Evolutionary conservation across 2,329 filamentous ascomycete species (phyloP).

Genomic region (Mycogone perniciosa): DNA sequence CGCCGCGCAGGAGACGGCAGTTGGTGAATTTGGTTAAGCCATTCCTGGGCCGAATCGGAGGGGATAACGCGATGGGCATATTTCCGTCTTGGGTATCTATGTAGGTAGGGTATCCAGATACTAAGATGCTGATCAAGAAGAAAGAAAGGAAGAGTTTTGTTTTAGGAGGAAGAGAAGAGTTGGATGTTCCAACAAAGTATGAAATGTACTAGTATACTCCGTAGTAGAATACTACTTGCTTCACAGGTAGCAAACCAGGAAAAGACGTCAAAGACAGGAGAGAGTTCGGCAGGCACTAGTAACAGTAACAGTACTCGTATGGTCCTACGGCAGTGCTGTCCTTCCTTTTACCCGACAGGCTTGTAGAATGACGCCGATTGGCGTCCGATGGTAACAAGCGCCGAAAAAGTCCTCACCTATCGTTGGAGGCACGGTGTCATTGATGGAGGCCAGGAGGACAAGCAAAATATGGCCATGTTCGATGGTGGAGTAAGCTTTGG

Average conservation of each 20-base stretch:
- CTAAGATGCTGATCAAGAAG: constrained; percentile 2
- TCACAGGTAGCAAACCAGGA: neutral
- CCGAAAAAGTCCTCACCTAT: constrained; percentile 11
- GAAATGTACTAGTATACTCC: constrained; percentile 6
- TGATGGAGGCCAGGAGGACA: neutral
- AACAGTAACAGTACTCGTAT: neutral
- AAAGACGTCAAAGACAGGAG: constrained; percentile 4
- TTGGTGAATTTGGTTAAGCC: constrained; percentile 84
- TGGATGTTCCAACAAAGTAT: constrained; percentile 2
- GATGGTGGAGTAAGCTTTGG: constrained; percentile 1
- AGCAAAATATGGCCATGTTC: neutral
- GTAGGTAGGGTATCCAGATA: neutral
- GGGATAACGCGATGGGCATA: constrained; percentile 44
- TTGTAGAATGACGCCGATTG: constrained; percentile 11
- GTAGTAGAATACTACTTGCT: constrained; percentile 3
- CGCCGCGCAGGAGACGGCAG: constrained; percentile 67
- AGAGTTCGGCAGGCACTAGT: constrained; percentile 9
- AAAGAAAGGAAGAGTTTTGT: neutral
- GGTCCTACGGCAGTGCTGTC: neutral
- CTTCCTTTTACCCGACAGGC: constrained; percentile 7
- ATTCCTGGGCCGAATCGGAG: constrained; percentile 31
- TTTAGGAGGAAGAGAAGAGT: constrained; percentile 6
- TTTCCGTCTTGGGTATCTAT: constrained; percentile 14
- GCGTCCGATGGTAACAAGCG: constrained; percentile 12
- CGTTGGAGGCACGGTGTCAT: constrained; percentile 12